Conservation (phyloP, 305 asterid species). For the Fraxinus sp. region DNA sequence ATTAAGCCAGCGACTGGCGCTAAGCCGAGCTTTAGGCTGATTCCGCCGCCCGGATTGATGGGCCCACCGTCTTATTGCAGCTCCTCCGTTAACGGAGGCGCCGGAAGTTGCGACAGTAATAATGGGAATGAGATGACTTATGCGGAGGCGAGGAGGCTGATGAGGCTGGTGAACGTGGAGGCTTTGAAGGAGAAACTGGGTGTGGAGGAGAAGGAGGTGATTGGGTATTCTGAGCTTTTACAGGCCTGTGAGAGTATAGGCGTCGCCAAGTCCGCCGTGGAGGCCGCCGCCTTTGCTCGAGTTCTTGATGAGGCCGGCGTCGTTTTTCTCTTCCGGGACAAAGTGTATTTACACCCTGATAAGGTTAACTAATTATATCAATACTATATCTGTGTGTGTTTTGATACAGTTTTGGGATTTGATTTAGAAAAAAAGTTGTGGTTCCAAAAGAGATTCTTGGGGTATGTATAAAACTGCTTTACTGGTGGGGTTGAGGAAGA, state of each 20-base stretch:
- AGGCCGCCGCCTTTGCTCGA: conserved; percentile 74
- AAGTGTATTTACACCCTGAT: conserved; percentile 87
- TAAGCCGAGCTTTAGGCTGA: not conserved
- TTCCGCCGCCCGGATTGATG: conserved; percentile 19
- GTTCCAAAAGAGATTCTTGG: not conserved
- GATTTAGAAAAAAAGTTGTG: not conserved
- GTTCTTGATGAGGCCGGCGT: conserved; percentile 96
- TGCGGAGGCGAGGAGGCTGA: conserved; percentile 81
- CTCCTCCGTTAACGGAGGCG: conserved; percentile 28
- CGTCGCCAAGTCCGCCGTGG: conserved; percentile 63
- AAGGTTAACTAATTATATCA: conserved; percentile 42
- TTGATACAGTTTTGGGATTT: not conserved
- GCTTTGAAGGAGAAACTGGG: conserved; percentile 78
- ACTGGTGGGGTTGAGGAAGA: not conserved
- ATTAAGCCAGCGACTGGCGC: not conserved
- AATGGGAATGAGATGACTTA: conserved; percentile 45
- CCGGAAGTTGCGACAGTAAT: not conserved
- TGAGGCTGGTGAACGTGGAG: conserved; percentile 90
- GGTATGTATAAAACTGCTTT: not conserved
- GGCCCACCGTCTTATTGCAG: conserved; percentile 29
- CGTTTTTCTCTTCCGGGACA: conserved; percentile 76
- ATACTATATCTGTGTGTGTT: not conserved
- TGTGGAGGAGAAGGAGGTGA: conserved; percentile 69
- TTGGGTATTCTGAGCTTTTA: conserved; percentile 64
- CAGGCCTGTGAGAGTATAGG: conserved; percentile 70